Percentiles rank a stretch among this genome's conserved stretches.
Evolutionary conservation across 495 filamentous ascomycete genomes (phyloP).

Genomic region (Hyaloscypha hepaticicola): DNA sequence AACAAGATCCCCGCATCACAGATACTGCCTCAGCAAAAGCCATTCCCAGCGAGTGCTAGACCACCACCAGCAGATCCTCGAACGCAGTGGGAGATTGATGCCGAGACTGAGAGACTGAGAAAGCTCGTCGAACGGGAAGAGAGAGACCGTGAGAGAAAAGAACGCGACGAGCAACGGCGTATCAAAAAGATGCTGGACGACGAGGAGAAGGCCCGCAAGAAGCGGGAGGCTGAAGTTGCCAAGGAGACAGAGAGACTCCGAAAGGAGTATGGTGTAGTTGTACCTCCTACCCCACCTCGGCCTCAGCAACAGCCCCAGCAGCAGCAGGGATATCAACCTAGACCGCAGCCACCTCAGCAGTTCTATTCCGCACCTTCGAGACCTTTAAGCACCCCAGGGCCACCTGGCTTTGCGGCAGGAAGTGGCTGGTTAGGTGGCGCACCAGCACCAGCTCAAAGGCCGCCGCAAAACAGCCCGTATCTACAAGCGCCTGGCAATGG

Average conservation of each 20-base stretch:
- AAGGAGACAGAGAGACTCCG: constrained; percentile 82
- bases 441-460: constrained; percentile 25
- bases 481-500: constrained; percentile 27
- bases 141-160: constrained; percentile 52
- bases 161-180: constrained; percentile 62
- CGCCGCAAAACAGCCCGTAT: constrained; percentile 21
- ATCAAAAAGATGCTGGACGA: constrained; percentile 76
- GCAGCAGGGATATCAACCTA: not conserved
- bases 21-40: constrained; percentile 16
- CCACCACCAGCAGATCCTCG: constrained; percentile 45
- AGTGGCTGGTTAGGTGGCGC: constrained; percentile 19
- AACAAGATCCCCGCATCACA: constrained; percentile 21
- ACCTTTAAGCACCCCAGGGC: constrained; percentile 1
- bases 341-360: not conserved
- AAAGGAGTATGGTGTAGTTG: constrained; percentile 60
- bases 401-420: constrained; percentile 15
- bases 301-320: not conserved
- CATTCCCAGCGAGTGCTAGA: constrained; percentile 23
- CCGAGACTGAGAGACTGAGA: constrained; percentile 61
- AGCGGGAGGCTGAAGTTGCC: constrained; percentile 69
- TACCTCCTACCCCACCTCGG: constrained; percentile 14
- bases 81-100: constrained; percentile 58
- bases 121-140: constrained; percentile 55
- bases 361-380: not conserved
- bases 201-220: constrained; percentile 67